phyloP scores from a whole-genome alignment of 2,329 filamentous ascomycete genomes.

The Sordariomycetes sp. region DNA sequence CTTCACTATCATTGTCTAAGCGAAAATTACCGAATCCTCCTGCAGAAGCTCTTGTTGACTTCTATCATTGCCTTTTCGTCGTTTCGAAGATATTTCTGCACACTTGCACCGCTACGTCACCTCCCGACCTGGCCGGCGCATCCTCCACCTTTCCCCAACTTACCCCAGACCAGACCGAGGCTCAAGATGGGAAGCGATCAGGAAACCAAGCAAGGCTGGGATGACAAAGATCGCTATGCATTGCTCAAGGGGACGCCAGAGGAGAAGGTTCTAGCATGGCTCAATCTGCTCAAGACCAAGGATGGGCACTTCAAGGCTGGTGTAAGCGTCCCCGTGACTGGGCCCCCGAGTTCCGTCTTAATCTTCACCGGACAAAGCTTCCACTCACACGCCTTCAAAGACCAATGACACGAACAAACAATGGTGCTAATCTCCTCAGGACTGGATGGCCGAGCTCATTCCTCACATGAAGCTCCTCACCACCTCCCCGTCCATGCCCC shows the following conservation, averaged over 20 bases:
- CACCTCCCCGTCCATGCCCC: constrained; percentile 19
- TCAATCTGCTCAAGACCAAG: constrained; percentile 16
- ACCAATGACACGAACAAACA: neutral
- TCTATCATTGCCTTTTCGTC: no score
- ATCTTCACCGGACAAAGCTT: neutral
- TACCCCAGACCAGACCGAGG: no score
- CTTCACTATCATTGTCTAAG: no score
- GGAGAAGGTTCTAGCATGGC: constrained; percentile 21
- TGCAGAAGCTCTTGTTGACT: no score
- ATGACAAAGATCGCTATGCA: no score
- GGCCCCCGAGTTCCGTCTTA: neutral
- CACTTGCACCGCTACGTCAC: no score
- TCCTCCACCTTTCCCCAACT: no score
- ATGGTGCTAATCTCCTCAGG: constrained; percentile 16
- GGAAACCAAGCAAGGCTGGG: no score
- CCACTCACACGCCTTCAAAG: neutral
- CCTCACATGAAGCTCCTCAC: constrained; percentile 31
- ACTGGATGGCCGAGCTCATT: constrained; percentile 33
- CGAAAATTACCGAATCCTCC: no score
- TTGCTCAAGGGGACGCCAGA: constrained; percentile 17
- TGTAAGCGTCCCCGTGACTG: constrained; percentile 11
- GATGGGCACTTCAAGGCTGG: constrained; percentile 18
- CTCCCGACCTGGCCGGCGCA: no score
- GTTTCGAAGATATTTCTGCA: no score
- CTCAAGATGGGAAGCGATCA: no score